Evolutionary conservation across 768 basidiomycete genomes (phyloP), one percentile per base, ranked within the genome.

Genomic region (Cystofilobasidium capitatum): DNA sequence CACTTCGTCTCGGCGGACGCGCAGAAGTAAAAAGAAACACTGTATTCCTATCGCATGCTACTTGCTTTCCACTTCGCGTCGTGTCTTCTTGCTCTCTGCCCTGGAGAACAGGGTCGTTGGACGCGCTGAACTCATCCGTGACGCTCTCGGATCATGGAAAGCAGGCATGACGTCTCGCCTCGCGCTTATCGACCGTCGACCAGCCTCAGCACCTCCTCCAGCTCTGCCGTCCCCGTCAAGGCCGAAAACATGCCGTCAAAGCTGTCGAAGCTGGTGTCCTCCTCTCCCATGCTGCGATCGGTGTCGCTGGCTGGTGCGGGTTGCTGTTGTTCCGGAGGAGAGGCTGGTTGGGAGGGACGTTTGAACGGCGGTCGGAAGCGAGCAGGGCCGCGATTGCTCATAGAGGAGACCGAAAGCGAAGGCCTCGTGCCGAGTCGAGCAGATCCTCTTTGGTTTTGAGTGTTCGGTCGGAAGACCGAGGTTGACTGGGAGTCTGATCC

Each of bases 341-440:
- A 14, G n/a, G 3, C n/a, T 16, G 51, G 2, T 20, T 55, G 51
- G 5, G 51, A 55, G 3, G 51, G 51, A 26, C 29, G 51, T n/a
- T 55, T 55, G 51, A 55, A 55, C 7, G 51, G 51, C 29, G 51
- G 51, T 12, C 51, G 51, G 16, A 55, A 55, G 51, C 51, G 51
- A 31, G 51, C n/a, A n/a, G n/a, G 26, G 7, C 29, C 29, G 26
- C 51, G 26, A 3, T 13, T 9, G 51, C 51, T 22, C 20, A 51
- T 29, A n/a, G 4, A 6, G 13, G 51, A 6, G 17, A n/a, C 29
- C 29, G 51, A 2, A 17, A 31, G 29, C 51, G 51, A 29, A 16
- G 29, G 51, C 4, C 51, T 2, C 51, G 33, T 55, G 31, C 51
- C 51, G 29, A 55, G 51, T 13, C 51, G 26, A 4, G 47, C 47